Evolutionary conservation across 257 asterid species (phyloP).

Genomic region (Ilex aquifolium): DNA sequence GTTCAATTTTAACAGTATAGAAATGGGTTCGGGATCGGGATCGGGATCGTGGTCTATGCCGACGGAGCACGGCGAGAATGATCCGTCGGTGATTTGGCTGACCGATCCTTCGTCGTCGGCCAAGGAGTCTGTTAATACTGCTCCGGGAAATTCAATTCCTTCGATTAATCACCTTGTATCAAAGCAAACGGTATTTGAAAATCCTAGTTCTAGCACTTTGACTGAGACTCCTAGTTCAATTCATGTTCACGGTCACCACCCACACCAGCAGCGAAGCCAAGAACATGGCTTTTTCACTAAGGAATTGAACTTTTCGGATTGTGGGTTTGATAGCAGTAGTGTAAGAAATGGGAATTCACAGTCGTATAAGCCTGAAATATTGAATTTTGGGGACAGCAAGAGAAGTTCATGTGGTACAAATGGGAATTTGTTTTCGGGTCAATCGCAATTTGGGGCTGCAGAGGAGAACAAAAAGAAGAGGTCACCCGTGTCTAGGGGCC

Average conservation of each 20-base stretch:
- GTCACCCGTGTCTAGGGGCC: background rate
- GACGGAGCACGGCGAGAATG: slow-evolving; percentile 29
- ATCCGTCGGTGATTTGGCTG: slow-evolving; percentile 62
- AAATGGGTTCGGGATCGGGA: slow-evolving; percentile 36
- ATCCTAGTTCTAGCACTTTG: slow-evolving; percentile 35
- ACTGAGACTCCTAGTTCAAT: slow-evolving; percentile 32
- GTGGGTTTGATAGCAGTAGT: slow-evolving; percentile 34
- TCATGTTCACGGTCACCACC: slow-evolving; percentile 7
- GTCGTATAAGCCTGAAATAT: slow-evolving; percentile 50
- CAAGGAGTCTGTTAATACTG: slow-evolving; percentile 26
- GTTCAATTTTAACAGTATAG: slow-evolving; percentile 52
- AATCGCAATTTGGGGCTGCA: background rate
- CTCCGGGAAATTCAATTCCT: slow-evolving; percentile 24
- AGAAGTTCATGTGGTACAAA: background rate
- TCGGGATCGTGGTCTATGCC: slow-evolving; percentile 46
- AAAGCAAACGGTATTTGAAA: slow-evolving; percentile 35
- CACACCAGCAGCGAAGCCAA: slow-evolving; percentile 25
- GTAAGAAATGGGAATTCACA: slow-evolving; percentile 14
- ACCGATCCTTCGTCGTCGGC: slow-evolving; percentile 48
- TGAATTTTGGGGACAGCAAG: slow-evolving; percentile 46
- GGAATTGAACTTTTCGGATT: slow-evolving; percentile 54
- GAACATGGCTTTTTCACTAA: slow-evolving; percentile 22
- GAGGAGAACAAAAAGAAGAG: background rate
- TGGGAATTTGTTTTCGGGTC: background rate
- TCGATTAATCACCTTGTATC: slow-evolving; percentile 5